These are phyloP conservation scores for Rhodamnia argentea DNA, from an alignment of 345 rosid species.

Conservation along the genomic window DNA sequence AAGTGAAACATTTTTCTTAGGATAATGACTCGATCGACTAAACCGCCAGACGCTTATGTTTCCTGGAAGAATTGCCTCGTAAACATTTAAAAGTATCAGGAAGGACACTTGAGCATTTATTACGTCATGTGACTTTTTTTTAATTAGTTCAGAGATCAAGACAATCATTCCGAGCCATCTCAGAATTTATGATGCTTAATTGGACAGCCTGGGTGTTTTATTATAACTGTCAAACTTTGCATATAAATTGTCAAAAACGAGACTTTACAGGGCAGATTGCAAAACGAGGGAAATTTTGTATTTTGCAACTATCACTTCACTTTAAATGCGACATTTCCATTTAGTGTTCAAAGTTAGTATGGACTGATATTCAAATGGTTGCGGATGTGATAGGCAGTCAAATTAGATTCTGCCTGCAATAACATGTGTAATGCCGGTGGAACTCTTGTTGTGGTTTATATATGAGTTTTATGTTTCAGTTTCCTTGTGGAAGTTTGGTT, in stretches of 20 bases:
- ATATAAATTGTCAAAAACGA: background rate
- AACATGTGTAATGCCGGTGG: background rate
- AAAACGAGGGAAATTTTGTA: background rate
- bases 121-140: background rate
- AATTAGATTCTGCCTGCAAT: background rate
- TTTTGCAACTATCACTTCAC: background rate
- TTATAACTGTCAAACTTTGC: background rate
- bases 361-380: background rate
- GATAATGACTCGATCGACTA: background rate
- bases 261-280: background rate
- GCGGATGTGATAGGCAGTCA: background rate
- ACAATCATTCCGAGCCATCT: background rate
- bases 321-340: background rate
- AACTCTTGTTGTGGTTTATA: background rate
- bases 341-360: background rate
- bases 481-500: background rate
- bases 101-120: background rate
- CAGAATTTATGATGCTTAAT: background rate
- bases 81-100: background rate
- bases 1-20: background rate
- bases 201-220: background rate
- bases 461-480: background rate
- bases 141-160: background rate
- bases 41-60: background rate
- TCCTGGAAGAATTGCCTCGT: background rate